Evolutionary conservation across 805 yeast genomes (phyloP).

Genomic region (Zygotorulaspora florentina): DNA sequence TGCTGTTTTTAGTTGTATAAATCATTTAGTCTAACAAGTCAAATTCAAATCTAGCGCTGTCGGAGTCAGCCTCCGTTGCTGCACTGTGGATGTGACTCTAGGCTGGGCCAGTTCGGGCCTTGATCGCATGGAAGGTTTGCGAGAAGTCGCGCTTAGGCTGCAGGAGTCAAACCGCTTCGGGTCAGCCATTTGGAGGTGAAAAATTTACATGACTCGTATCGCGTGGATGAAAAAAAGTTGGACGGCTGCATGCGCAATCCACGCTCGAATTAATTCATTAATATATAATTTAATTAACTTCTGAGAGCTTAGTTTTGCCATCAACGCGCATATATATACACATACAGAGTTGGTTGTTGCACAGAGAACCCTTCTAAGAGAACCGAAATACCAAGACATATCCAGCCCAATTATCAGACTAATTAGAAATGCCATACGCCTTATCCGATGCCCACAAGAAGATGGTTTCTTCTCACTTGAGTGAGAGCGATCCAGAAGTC

Average conservation of each 20-base stretch:
- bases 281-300: neutral
- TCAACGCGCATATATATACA: too few relatives aligned
- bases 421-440: constrained; percentile 48
- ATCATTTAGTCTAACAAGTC: neutral
- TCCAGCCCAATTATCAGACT: neutral
- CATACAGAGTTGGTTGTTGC: too few relatives aligned
- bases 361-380: neutral
- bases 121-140: too few relatives aligned
- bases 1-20: neutral
- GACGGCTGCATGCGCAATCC: neutral
- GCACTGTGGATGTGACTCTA: too few relatives aligned
- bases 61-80: neutral
- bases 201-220: constrained; percentile 8
- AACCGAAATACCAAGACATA: neutral
- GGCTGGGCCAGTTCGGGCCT: too few relatives aligned
- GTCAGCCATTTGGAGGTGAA: too few relatives aligned
- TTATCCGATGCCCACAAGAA: constrained; percentile 61
- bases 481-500: constrained; percentile 76
- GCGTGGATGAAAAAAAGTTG: neutral
- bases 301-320: neutral
- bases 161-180: too few relatives aligned
- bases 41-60: neutral
- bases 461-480: constrained; percentile 54
- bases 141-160: too few relatives aligned
- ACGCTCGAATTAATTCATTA: neutral